These are phyloP conservation scores for Moesziomyces sp. DNA, from an alignment of 1,284 basidiomycete species.

Conservation along the genomic window DNA sequence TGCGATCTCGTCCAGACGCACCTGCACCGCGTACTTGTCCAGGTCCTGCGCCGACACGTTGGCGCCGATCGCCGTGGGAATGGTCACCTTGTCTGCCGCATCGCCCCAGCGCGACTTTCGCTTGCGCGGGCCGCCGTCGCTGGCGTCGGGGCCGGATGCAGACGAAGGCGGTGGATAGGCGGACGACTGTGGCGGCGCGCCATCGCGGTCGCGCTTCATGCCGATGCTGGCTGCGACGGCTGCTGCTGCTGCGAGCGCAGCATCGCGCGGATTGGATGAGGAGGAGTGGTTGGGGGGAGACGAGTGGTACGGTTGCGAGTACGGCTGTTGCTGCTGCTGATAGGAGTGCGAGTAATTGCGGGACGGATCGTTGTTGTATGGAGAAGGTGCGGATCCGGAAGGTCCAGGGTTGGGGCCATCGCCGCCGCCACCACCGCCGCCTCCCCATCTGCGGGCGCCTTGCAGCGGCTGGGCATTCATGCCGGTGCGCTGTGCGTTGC, in stretches of 20 bases:
- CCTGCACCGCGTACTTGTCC: conserved; percentile 66
- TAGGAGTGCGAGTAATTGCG: conserved; percentile 11
- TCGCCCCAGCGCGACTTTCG: conserved; percentile 66
- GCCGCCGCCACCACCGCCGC: conserved; percentile 38
- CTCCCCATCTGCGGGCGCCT: conserved; percentile 59
- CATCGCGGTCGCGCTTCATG: conserved; percentile 41
- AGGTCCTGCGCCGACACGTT: conserved; percentile 61
- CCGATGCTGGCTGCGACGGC: conserved; percentile 47
- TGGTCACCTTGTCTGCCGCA: conserved; percentile 51
- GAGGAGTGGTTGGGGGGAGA: conserved; percentile 22
- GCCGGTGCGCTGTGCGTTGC: conserved; percentile 62
- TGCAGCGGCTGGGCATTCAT: conserved; percentile 65
- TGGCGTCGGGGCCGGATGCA: conserved; percentile 9
- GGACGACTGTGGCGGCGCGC: conserved; percentile 1
- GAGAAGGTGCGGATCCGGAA: conserved; percentile 10
- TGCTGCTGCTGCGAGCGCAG: conserved; percentile 37
- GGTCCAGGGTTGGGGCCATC: conserved; percentile 14
- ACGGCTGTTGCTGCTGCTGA: conserved; percentile 25
- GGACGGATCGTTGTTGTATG: conserved; percentile 10
- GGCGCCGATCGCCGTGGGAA: conserved; percentile 60
- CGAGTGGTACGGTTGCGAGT: conserved; percentile 16
- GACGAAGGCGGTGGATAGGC: conserved; percentile 11
- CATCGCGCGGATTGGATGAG: conserved; percentile 23
- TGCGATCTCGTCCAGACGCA: conserved; percentile 92
- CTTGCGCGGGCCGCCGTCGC: conserved; percentile 57